Conservation (phyloP, 371 early-diverging fungal genomes). For the Dichotomocladium elegans region DNA sequence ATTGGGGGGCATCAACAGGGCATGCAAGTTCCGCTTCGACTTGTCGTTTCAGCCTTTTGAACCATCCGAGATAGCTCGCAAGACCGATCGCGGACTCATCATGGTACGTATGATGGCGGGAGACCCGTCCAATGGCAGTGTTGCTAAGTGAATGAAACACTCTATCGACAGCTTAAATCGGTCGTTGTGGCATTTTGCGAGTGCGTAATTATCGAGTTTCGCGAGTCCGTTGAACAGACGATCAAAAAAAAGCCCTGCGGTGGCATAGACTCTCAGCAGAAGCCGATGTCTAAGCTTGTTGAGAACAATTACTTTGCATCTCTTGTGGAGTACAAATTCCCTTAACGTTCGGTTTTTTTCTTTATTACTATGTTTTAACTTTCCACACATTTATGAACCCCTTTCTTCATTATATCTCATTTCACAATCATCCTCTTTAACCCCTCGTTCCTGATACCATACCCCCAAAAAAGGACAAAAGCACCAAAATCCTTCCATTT, state of each 20-base stretch:
- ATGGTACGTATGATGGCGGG: slow-evolving; percentile 13
- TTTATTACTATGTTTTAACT: background rate
- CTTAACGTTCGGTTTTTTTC: background rate
- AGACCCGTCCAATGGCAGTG: background rate
- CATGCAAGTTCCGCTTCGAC: slow-evolving; percentile 61
- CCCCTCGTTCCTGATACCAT: no score
- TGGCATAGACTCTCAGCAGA: background rate
- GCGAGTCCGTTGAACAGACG: slow-evolving; percentile 17
- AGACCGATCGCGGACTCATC: slow-evolving; percentile 42
- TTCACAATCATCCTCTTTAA: no score
- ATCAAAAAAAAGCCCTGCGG: slow-evolving; percentile 7
- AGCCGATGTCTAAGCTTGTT: background rate
- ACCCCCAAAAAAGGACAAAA: no score
- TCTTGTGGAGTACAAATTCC: background rate
- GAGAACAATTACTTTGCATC: background rate
- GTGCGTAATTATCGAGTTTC: slow-evolving; percentile 27
- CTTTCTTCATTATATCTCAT: background rate
- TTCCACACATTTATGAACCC: background rate
- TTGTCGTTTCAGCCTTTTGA: slow-evolving; percentile 48
- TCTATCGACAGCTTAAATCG: slow-evolving; percentile 12
- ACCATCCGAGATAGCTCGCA: slow-evolving; percentile 52
- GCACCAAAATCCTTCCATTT: no score
- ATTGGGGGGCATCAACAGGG: slow-evolving; percentile 22
- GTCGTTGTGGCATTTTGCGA: slow-evolving; percentile 22
- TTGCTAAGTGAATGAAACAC: no score